Percentiles rank a stretch among this genome's conserved stretches.
phyloP scores from a whole-genome alignment of 163 green algal species.

The Chlorella variabilis region DNA sequence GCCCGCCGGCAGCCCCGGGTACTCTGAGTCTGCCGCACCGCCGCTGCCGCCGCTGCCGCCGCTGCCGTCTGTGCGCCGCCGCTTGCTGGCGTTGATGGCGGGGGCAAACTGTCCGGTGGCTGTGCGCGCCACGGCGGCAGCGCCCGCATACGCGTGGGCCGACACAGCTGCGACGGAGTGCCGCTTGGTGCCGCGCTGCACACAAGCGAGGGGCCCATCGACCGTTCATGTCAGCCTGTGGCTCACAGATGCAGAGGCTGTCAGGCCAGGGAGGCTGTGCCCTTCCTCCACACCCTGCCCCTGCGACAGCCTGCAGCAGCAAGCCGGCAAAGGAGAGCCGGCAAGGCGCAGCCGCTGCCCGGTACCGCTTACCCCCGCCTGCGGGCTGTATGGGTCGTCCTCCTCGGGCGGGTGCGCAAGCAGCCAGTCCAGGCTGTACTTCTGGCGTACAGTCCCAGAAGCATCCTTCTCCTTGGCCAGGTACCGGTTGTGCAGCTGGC shows the following conservation, averaged over 20 bases:
- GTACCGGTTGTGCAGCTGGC: conserved; percentile 57
- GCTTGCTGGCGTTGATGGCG: conserved; percentile 22
- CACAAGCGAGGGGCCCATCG: too few species aligned
- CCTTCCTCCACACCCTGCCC: too few species aligned
- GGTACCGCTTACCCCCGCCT: background rate
- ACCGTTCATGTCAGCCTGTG: too few species aligned
- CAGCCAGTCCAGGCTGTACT: conserved; percentile 59
- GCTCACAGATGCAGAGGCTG: too few species aligned
- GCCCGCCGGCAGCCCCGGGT: conserved; percentile 12
- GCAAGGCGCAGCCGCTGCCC: too few species aligned
- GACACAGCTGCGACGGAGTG: background rate
- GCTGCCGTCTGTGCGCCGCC: conserved; percentile 14
- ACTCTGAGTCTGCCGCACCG: background rate
- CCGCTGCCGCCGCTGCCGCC: background rate
- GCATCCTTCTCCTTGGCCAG: too few species aligned
- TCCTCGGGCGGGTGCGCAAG: conserved; percentile 50
- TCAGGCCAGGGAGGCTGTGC: too few species aligned
- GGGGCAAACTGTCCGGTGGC: conserved; percentile 35
- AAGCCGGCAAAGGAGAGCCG: too few species aligned
- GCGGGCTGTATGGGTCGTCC: conserved; percentile 15
- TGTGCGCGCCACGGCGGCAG: conserved; percentile 10
- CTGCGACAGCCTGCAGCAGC: too few species aligned
- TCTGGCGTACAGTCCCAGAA: too few species aligned
- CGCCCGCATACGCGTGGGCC: conserved; percentile 3
- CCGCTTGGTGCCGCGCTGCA: conserved; percentile 23